Percentiles rank a stretch among this genome's conserved stretches.
Evolutionary conservation across 192 early-diverging fungal species (phyloP).

Genomic region (Obelidium mucronatum): DNA sequence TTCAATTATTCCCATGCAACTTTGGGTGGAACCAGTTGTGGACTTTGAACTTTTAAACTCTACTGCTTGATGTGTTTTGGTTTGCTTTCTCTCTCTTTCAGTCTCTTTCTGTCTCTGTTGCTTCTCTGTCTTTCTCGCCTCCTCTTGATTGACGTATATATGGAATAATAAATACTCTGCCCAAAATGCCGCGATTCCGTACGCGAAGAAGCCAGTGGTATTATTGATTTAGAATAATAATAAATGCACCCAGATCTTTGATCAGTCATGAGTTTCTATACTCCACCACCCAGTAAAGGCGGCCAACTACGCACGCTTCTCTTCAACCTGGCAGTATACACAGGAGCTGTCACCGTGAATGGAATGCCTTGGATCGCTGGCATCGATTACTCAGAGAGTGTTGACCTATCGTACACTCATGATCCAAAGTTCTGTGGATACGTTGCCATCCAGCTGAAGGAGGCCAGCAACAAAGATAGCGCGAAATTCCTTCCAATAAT

Average conservation of each 20-base stretch:
- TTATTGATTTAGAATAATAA: neutral
- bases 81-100: neutral
- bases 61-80: neutral
- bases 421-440: no score
- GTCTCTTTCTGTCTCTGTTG: neutral
- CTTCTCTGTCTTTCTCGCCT: neutral
- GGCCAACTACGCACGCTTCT: no score
- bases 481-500: no score
- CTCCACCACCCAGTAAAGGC: neutral
- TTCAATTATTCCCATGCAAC: neutral
- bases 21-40: conserved; percentile 8
- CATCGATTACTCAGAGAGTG: no score
- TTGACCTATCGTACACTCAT: no score
- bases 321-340: no score
- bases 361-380: no score
- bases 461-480: no score
- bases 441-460: no score
- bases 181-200: neutral
- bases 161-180: neutral
- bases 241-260: neutral
- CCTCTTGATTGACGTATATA: neutral
- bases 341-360: no score
- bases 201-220: no score
- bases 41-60: neutral
- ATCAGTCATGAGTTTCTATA: neutral